A percentile compares a stretch with the other conserved stretches of the same genome.
phyloP scores from a whole-genome alignment of 2,329 filamentous ascomycete genomes.

The Orbilia javanica region DNA sequence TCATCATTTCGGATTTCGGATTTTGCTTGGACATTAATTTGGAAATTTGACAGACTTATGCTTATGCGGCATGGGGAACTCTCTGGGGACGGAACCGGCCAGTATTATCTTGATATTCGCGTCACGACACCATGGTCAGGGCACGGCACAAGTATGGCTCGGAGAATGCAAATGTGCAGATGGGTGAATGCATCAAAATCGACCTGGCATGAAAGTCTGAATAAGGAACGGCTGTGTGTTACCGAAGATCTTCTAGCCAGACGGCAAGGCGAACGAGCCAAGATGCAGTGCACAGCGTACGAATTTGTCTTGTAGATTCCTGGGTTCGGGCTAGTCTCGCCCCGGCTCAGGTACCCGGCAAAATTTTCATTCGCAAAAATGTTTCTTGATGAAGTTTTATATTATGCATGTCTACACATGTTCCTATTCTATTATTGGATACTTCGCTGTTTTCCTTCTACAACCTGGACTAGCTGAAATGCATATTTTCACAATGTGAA shows the following conservation, averaged over 20 bases:
- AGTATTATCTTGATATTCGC: neutral
- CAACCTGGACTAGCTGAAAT: too few relatives aligned
- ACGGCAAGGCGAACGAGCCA: neutral
- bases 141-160: neutral
- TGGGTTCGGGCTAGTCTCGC: too few relatives aligned
- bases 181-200: neutral
- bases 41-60: conserved; percentile 16
- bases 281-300: neutral
- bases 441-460: too few relatives aligned
- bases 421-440: too few relatives aligned
- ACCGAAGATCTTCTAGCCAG: neutral
- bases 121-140: neutral
- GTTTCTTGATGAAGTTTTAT: too few relatives aligned
- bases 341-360: too few relatives aligned
- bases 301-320: too few relatives aligned
- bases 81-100: neutral
- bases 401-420: too few relatives aligned
- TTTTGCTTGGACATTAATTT: neutral
- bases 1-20: conserved; percentile 15
- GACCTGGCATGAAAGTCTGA: neutral
- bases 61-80: neutral
- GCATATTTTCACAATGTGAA: too few relatives aligned
- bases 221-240: neutral
- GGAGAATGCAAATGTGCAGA: neutral
- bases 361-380: too few relatives aligned